Evolutionary conservation across 2,329 filamentous ascomycete species (phyloP), one percentile per base, ranked within the genome.

Genomic region (Xylaria sp.): DNA sequence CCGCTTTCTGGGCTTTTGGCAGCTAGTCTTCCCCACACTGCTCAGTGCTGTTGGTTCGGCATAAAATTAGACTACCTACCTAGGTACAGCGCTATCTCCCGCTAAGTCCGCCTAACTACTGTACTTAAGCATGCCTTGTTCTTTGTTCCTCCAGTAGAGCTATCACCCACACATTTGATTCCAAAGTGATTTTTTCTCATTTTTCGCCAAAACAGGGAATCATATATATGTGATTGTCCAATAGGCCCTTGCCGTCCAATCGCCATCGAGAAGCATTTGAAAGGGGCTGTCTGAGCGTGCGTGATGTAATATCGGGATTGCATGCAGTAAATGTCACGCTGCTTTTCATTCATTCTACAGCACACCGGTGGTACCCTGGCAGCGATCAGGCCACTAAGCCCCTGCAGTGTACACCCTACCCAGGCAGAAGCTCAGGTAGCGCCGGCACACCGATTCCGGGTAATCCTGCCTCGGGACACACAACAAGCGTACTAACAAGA

Each of bases 301-400:
- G 61, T 50, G 37, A 55, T 48, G 63, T 51, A 65, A 54, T 56
- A 20, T 60, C 61, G 55, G 56, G 54, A 28, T 51, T 61, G 46
- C 51, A 56, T 65, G 57, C 58, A 60, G 55, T 44, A 23, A n/a
- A 56, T 58, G 50, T 51, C 50, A 44, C 18, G 39, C 50, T 44
- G 28, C 20, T 18, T 18, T 52, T 39, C 57, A 61, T 13, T 18
- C 23, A 28, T 23, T 41, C 41, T 44, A 25, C 54, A 39, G 18
- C 6, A 46, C 55, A 44, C 12, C 37, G 37, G 20, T 57, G n/a
- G 18, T 31, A n/a, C 51, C 23, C 51, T 37, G 10, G 28, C 28
- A 37, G 8, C 13, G 13, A 37, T 37, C 52, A 8, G 18, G 28
- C 28, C 52, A 55, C 52, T 56, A 39, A 56, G 46, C 9, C 20